These are phyloP conservation scores for Candida sp. DNA, from an alignment of 1,139 yeast genomes.

Conservation along the genomic window DNA sequence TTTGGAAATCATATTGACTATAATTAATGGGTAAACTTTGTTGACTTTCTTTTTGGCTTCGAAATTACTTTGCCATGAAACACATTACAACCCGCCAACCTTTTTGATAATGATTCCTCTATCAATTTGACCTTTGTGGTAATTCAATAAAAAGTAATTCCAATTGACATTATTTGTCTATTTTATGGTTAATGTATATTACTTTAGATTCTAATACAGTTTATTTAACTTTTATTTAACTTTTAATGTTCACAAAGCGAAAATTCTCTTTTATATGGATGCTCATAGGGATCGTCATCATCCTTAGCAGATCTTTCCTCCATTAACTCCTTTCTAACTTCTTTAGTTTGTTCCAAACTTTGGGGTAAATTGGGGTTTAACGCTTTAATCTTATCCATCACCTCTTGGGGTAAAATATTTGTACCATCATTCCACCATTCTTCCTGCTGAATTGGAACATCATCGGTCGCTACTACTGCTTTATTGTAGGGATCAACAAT, in stretches of 20 bases:
- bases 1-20: too few species aligned
- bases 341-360: conserved; percentile 21
- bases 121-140: too few species aligned
- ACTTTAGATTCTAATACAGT: too few species aligned
- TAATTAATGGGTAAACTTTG: too few species aligned
- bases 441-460: conserved; percentile 40
- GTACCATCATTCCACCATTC: conserved; percentile 30
- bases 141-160: too few species aligned
- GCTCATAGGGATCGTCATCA: conserved; percentile 10
- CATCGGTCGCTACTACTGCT: conserved; percentile 22
- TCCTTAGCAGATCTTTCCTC: conserved; percentile 21
- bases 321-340: conserved; percentile 26
- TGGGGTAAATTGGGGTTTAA: conserved; percentile 13
- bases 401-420: neutral
- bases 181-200: too few species aligned
- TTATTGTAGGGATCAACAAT: conserved; percentile 35
- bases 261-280: conserved; percentile 16
- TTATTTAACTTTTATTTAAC: neutral
- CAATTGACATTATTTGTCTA: too few species aligned
- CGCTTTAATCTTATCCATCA: conserved; percentile 9
- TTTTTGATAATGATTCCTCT: too few species aligned
- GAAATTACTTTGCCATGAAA: too few species aligned
- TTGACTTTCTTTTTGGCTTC: too few species aligned
- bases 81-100: too few species aligned
- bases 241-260: conserved; percentile 31